Evolutionary conservation across 2,329 filamentous ascomycete species (phyloP), one percentile per base, ranked within the genome.

Genomic region (Epichloe gansuensis): DNA sequence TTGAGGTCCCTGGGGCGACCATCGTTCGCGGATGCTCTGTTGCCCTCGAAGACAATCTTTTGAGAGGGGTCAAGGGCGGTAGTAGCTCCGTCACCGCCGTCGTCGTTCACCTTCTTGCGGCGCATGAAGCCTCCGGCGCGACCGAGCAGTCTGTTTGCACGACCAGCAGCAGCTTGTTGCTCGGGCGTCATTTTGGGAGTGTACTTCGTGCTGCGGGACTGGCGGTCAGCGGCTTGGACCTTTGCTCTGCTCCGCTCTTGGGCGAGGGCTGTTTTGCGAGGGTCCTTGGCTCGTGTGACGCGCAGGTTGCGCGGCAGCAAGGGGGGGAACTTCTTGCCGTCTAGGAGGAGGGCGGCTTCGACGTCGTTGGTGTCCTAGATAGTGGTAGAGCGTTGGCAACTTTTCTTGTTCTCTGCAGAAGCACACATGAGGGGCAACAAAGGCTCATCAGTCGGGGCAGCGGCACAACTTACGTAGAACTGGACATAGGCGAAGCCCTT

Each of bases 401-500:
- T 34, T 36, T 4, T 11, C 23, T 27, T 17, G 23, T 39, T 35
- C 3, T 9, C 17, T 17, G 12, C 2, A 21, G 9, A 39, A 23
- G 51, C 23, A 3, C 34, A 38, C 7, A 21, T 31, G 23, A 47
- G 21, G n/a, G 11, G 41, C 12, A 4, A 43, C 5, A 25, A 5
- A n/a, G 31, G 9, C 8, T 31, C 4, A 11, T 31, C 31, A 9
- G 31, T 17, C n/a, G 7, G 6, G 13, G 36, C 31, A 5, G 7
- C 17, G 46, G 17, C 3, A 35, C 8, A 15, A 67, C 73, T 71
- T 61, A 82, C 81, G 63, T 84, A 81, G 69, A 98, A 98, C 64
- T 98, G 93, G 15, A 98, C 91, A 63, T 98, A 98, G 56, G 94
- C 94, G 64, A 98, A 89, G 4, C 93, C 93, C 66, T 98, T 98